Base-by-base conservation (phyloP, 169 alveolate species). In the Cryptosporidium andersoni region DNA sequence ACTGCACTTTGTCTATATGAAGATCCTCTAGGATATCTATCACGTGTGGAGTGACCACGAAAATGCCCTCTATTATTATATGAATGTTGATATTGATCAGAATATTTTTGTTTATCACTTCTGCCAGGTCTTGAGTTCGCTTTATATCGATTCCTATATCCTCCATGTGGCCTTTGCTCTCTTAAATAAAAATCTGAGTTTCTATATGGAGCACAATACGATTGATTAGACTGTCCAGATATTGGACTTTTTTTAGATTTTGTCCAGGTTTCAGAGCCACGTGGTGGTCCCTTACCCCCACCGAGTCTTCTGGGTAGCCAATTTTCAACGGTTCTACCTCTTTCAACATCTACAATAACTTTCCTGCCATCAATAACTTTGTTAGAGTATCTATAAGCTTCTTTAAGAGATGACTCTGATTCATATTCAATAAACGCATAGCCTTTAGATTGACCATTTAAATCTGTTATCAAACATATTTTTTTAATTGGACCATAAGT, bases 361-460 rank as follows among this genome's bases (percentile, higher is more conserved):
- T 85, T 90, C 80, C 91, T 90, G 3, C 95, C 97, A 80, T 95
- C 95, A 36, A 93, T 90, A 66, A 68, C 81, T 64, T 88, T 91
- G 58, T 91, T 92, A 5, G 91, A 93, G 37, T 89, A 64, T 39
- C 90, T 89, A 55, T 90, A 91, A 9, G 95, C 94, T 43, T 80
- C 56, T 67, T 91, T 81, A 36, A 91, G 89, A 62, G 92, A 93
- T 55, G 81, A 82, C 53, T 82, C 89, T 52, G 89, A 74, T 67
- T 92, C 95, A 67, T 67, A 95, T 85, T 95, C 97, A 53, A 91
- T 90, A 67, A 95, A 93, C 43, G 94, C 95, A 82, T 93, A 95
- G 6, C 97, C 96, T 90, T 91, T 92, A 36, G 95, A 91, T 82
- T 90, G 91, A 16, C 94, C 95, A 43, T 91, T 80, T 37, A 60